Evolutionary conservation across 2,329 filamentous ascomycete species (phyloP).

Genomic region (Rachicladosporium sp.): DNA sequence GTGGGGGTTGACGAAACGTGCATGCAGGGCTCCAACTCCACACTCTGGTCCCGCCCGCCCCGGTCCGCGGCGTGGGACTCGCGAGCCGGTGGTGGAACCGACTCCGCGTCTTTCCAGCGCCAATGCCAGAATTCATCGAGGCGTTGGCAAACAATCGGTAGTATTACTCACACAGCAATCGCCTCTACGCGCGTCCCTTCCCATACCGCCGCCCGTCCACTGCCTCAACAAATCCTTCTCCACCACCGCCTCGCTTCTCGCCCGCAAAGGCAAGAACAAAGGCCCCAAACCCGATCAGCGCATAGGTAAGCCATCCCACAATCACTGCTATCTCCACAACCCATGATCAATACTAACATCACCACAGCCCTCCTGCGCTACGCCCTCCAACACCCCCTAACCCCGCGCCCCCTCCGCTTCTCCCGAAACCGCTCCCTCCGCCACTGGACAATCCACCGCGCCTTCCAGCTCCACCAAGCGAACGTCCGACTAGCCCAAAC

Average conservation of each 20-base stretch:
- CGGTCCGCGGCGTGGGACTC: too few species aligned
- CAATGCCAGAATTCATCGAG: too few species aligned
- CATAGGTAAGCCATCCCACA: not conserved
- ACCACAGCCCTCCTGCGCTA: slow-evolving; percentile 51
- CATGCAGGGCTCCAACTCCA: too few species aligned
- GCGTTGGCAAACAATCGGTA: too few species aligned
- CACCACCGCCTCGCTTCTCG: slow-evolving; percentile 24
- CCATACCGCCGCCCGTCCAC: slow-evolving; percentile 13
- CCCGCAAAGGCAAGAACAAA: slow-evolving; percentile 25
- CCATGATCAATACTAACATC: slow-evolving; percentile 7
- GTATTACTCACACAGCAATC: slow-evolving; percentile 4
- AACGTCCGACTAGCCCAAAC: slow-evolving; percentile 53
- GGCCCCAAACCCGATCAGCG: slow-evolving; percentile 5
- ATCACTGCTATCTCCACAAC: too few species aligned
- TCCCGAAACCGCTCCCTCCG: slow-evolving; percentile 70
- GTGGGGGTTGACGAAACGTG: too few species aligned
- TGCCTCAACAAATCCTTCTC: slow-evolving; percentile 21
- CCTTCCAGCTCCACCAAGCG: slow-evolving; percentile 71
- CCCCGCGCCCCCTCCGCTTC: slow-evolving; percentile 71
- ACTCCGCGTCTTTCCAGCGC: too few species aligned
- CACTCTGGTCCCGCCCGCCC: too few species aligned
- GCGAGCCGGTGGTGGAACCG: too few species aligned
- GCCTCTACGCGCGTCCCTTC: slow-evolving; percentile 9
- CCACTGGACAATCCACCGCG: slow-evolving; percentile 98
- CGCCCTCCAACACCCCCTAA: slow-evolving; percentile 55